A percentile compares a stretch with the other conserved stretches of the same genome.
Conservation (phyloP, 2,329 filamentous ascomycete species). For the Trichoderma atroviride region DNA sequence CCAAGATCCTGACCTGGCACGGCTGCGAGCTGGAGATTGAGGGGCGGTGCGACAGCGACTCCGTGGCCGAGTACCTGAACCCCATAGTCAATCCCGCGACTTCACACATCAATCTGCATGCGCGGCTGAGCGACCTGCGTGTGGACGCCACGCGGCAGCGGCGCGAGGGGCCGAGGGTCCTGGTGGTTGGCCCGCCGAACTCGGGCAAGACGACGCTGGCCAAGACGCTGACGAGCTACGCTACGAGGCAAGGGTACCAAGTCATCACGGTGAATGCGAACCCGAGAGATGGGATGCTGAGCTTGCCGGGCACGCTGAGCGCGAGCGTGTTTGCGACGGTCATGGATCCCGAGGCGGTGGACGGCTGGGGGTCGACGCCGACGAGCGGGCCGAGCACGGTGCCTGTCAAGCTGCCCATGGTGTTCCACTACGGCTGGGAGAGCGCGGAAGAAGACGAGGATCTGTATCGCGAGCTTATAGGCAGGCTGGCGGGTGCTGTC, state of each 20-base stretch:
- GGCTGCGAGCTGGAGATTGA: conserved; percentile 83
- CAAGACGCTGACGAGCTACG: conserved; percentile 78
- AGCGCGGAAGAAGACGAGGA: conserved; percentile 71
- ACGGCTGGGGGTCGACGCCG: conserved; percentile 86
- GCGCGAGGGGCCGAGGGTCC: conserved; percentile 72
- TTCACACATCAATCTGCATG: conserved; percentile 82
- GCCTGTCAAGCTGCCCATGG: conserved; percentile 88
- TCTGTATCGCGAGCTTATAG: conserved; percentile 74
- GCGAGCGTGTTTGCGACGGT: conserved; percentile 85
- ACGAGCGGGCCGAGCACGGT: conserved; percentile 87
- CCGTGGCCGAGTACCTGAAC: conserved; percentile 63
- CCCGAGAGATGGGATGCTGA: conserved; percentile 76
- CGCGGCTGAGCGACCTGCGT: conserved; percentile 76
- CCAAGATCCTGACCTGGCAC: conserved; percentile 89
- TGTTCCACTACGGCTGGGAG: conserved; percentile 82
- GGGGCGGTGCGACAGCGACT: conserved; percentile 58
- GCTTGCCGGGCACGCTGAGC: conserved; percentile 78
- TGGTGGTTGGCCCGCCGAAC: conserved; percentile 77
- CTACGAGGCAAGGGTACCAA: conserved; percentile 71
- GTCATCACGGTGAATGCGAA: conserved; percentile 85
- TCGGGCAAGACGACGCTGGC: conserved; percentile 82
- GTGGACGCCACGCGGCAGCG: conserved; percentile 55
- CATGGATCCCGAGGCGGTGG: conserved; percentile 77
- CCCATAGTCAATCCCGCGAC: conserved; percentile 80
- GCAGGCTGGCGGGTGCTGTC: conserved; percentile 76